phyloP scores from a whole-genome alignment of 2,329 filamentous ascomycete genomes.

The Fusarium graminum region DNA sequence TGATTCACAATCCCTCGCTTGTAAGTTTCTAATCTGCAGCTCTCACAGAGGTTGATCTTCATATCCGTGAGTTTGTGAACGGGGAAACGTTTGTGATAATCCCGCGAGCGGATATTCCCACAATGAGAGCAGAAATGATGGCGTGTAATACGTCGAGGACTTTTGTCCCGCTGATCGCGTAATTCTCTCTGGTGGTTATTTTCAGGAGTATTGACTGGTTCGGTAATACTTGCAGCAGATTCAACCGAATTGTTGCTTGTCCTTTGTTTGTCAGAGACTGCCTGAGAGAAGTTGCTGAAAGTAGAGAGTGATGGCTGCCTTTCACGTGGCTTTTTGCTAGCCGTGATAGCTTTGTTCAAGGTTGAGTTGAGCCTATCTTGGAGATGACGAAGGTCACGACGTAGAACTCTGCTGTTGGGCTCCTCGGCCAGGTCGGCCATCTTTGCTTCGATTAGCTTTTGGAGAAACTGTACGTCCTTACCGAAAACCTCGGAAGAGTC shows the following conservation, averaged over 20 bases:
- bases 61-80: constrained; percentile 34
- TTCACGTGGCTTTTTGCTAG: constrained; percentile 5
- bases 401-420: constrained; percentile 44
- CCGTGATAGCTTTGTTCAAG: constrained; percentile 47
- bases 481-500: constrained; percentile 22
- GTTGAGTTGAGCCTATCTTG: constrained; percentile 50
- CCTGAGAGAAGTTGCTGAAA: constrained; percentile 12
- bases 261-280: not conserved
- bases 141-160: constrained; percentile 33
- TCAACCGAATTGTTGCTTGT: not conserved
- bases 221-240: not conserved
- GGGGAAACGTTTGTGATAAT: constrained; percentile 55
- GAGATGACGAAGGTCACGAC: constrained; percentile 44
- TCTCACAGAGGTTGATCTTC: constrained; percentile 54
- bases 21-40: constrained; percentile 51
- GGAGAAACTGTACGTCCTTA: constrained; percentile 47
- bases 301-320: constrained; percentile 5
- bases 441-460: constrained; percentile 48
- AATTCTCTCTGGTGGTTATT: not conserved
- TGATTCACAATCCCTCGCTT: constrained; percentile 39
- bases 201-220: not conserved
- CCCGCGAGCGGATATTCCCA: constrained; percentile 52
- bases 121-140: constrained; percentile 56
- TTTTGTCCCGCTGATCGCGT: constrained; percentile 34
- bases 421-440: constrained; percentile 44